Evolutionary conservation across 2,329 filamentous ascomycete genomes (phyloP), one percentile per base, ranked within the genome.

Genomic region (Cercospora sp.): DNA sequence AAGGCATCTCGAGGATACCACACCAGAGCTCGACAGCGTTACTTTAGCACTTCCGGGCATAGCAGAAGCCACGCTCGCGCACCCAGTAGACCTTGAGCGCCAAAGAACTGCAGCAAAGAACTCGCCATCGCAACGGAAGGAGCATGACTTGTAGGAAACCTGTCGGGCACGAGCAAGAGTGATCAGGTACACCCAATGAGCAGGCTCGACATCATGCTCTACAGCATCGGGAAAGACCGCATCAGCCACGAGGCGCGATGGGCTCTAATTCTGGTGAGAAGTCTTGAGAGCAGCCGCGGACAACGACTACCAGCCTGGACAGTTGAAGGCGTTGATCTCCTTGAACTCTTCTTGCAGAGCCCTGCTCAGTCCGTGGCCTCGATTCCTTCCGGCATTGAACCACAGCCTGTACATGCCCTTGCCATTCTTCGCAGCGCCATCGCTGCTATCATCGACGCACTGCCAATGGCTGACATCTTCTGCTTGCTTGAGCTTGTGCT

Each of bases 291-390:
- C 9, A n/a, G 24, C 3, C 7, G 2, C 24, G 24, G 6, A 1
- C 49, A 30, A 9, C 24, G 3, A 28, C 24, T 28, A 59, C 55
- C 60, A 62, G 40, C 40, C 49, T 30, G 66, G 66, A 13, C 66
- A 68, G 13, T 68, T 68, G 61, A 68, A 68, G 45, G 40, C 43
- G 12, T 68, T 65, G 57, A 68, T 60, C 16, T 57, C 45, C 6
- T 59, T 12, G 55, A 59, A 59, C 16, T 49, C 37, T 62, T 62
- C 40, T 32, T 45, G 26, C 26, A 62, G 10, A 43, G 40, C 37
- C n/a, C 37, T 30, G 43, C 28, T 62, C 60, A 62, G 43, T 18
- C 60, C 60, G 5, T 18, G 10, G 26, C 60, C 60, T 62, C 40
- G 37, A 24, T 45, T 30, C 40, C 60, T 28, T 28, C 60, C 62